Conservation (phyloP, 371 early-diverging fungal genomes). For the Mucor indicus region DNA sequence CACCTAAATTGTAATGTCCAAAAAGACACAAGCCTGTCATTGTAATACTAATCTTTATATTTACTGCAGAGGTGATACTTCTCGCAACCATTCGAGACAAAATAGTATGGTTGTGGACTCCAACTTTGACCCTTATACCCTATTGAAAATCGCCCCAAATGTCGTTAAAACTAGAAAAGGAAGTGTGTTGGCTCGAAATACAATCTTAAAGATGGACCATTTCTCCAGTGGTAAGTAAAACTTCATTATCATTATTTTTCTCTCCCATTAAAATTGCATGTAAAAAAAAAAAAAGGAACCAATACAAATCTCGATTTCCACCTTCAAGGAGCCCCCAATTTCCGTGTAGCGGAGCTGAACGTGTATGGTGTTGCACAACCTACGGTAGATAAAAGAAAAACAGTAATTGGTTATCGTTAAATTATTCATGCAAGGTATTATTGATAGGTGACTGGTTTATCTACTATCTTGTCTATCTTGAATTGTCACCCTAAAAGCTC, state of each 20-base stretch:
- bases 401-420: no score
- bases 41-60: no score
- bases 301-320: slow-evolving; percentile 61
- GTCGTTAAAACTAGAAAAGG: slow-evolving; percentile 50
- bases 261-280: not conserved
- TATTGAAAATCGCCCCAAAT: slow-evolving; percentile 33
- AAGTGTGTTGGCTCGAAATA: slow-evolving; percentile 56
- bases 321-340: slow-evolving; percentile 72
- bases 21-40: no score
- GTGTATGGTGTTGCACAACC: slow-evolving; percentile 74
- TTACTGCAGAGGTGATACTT: not conserved
- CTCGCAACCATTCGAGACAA: slow-evolving; percentile 16
- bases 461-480: slow-evolving; percentile 60
- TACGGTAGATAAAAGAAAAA: slow-evolving; percentile 31
- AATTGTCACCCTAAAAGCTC: slow-evolving; percentile 50
- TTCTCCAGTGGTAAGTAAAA: slow-evolving; percentile 50
- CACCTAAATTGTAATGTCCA: slow-evolving; percentile 23
- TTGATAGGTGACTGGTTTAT: slow-evolving; percentile 55
- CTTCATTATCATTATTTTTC: not conserved
- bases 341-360: slow-evolving; percentile 61
- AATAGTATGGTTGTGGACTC: no score
- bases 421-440: no score
- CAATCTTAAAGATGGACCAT: slow-evolving; percentile 68
- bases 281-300: slow-evolving; percentile 28
- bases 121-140: slow-evolving; percentile 20